Evolutionary conservation across 2,329 filamentous ascomycete genomes (phyloP).

Genomic region (Pseudogymnoascus sp.): DNA sequence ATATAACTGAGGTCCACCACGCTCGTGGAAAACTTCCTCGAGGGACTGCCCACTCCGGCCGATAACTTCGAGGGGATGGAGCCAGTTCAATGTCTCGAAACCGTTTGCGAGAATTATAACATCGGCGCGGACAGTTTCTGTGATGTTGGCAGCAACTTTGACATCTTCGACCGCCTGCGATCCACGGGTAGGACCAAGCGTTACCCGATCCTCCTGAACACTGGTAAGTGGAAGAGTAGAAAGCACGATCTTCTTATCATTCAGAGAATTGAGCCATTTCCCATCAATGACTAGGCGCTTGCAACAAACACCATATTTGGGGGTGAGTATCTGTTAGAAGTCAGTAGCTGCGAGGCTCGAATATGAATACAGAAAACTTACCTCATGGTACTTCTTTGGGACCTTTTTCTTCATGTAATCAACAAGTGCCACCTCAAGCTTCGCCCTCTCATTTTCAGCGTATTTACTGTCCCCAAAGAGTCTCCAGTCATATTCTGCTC

Average conservation of each 20-base stretch:
- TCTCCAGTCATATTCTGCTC: conserved; percentile 39
- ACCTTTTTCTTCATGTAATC: conserved; percentile 40
- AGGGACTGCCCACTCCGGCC: conserved; percentile 42
- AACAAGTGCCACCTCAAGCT: conserved; percentile 36
- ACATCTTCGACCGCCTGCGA: conserved; percentile 33
- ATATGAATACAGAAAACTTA: not conserved
- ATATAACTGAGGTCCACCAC: conserved; percentile 52
- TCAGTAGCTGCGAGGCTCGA: not conserved
- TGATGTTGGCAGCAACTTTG: conserved; percentile 18
- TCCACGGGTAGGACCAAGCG: conserved; percentile 41
- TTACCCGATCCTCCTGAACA: conserved; percentile 41
- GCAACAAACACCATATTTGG: conserved; percentile 49
- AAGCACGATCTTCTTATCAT: conserved; percentile 43
- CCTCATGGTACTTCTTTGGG: conserved; percentile 50
- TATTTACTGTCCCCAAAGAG: conserved; percentile 38
- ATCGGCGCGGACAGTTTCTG: conserved; percentile 43
- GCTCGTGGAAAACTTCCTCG: conserved; percentile 45
- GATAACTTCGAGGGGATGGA: conserved; percentile 45
- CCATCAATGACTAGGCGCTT: conserved; percentile 50
- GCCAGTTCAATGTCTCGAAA: conserved; percentile 47
- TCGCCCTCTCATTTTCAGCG: conserved; percentile 34
- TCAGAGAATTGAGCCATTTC: conserved; percentile 42
- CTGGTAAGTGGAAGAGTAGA: conserved; percentile 44
- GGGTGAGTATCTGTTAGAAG: conserved; percentile 39
- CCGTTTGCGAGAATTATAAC: conserved; percentile 52